Evolutionary conservation across 805 yeast genomes (phyloP).

Genomic region (Pichia cabralensis): DNA sequence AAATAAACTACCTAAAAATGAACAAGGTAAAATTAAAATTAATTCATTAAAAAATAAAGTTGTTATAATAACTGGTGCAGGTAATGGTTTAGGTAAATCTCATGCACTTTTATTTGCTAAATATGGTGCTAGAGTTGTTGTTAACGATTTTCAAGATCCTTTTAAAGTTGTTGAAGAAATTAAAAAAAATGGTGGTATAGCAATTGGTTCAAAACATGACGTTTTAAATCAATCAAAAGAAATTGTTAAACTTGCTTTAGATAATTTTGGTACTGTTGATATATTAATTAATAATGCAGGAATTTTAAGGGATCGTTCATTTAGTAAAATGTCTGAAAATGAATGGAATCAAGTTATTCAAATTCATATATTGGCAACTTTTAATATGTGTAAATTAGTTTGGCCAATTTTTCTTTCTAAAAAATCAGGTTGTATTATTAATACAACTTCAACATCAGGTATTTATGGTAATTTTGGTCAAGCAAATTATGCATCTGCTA

Average conservation of each 20-base stretch:
- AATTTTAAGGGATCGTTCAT: constrained; percentile 80
- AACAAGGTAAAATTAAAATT: constrained; percentile 38
- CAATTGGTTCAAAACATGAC: constrained; percentile 76
- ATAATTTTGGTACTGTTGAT: constrained; percentile 74
- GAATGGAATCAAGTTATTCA: constrained; percentile 77
- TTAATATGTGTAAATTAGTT: constrained; percentile 71
- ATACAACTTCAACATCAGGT: constrained; percentile 92
- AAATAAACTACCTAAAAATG: constrained; percentile 42
- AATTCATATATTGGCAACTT: constrained; percentile 79
- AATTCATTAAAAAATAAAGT: constrained; percentile 72
- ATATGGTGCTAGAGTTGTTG: constrained; percentile 92
- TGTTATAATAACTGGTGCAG: constrained; percentile 90
- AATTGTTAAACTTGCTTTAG: constrained; percentile 69
- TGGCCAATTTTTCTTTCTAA: constrained; percentile 86
- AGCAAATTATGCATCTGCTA: constrained; percentile 91
- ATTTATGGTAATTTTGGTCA: constrained; percentile 97
- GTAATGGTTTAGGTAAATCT: constrained; percentile 86
- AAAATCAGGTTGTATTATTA: constrained; percentile 71
- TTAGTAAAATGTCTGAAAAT: constrained; percentile 69
- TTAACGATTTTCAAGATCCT: constrained; percentile 81
- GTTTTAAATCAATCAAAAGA: constrained; percentile 67
- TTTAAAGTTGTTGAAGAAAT: constrained; percentile 66
- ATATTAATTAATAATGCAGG: constrained; percentile 91
- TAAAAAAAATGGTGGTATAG: constrained; percentile 52
- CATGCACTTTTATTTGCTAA: constrained; percentile 79